Percentiles rank a stretch among this genome's conserved stretches.
phyloP scores from a whole-genome alignment of 768 basidiomycete species.

The Boletus vinaceobasis region DNA sequence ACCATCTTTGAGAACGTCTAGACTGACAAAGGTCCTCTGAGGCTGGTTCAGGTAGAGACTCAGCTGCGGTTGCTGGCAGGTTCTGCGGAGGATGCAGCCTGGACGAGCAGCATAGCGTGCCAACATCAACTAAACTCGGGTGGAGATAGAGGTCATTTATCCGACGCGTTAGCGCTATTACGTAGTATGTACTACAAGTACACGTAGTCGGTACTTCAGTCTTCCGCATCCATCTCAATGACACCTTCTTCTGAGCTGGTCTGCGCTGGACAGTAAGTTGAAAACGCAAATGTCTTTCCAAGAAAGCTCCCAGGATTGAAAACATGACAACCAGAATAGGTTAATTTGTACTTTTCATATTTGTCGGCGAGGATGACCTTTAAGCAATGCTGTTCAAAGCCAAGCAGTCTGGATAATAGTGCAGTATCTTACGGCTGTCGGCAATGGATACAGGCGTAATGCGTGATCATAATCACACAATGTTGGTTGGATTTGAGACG shows the following conservation, averaged over 20 bases:
- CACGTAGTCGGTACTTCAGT: slow-evolving; percentile 17
- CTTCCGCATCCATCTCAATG: slow-evolving; percentile 40
- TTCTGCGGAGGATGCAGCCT: slow-evolving; percentile 3
- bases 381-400: slow-evolving; percentile 5
- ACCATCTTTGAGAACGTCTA: slow-evolving; percentile 48
- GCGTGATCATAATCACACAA: slow-evolving; percentile 90
- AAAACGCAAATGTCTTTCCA: slow-evolving; percentile 79
- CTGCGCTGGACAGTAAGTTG: slow-evolving; percentile 85
- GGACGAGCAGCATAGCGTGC: slow-evolving; percentile 16
- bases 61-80: slow-evolving; percentile 3
- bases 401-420: not conserved
- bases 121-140: slow-evolving; percentile 22
- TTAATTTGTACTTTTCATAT: slow-evolving; percentile 93
- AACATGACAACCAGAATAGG: slow-evolving; percentile 97
- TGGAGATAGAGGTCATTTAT: not conserved
- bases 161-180: not conserved
- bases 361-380: slow-evolving; percentile 93
- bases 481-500: slow-evolving; percentile 80
- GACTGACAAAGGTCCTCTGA: slow-evolving; percentile 22
- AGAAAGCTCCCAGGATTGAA: slow-evolving; percentile 97
- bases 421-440: slow-evolving; percentile 70
- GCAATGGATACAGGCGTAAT: slow-evolving; percentile 89
- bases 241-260: slow-evolving; percentile 77
- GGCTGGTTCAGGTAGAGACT: not conserved
- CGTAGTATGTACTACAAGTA: not conserved